Evolutionary conservation across 495 filamentous ascomycete species (phyloP).

Genomic region (Pyrenopolyporus hunteri): DNA sequence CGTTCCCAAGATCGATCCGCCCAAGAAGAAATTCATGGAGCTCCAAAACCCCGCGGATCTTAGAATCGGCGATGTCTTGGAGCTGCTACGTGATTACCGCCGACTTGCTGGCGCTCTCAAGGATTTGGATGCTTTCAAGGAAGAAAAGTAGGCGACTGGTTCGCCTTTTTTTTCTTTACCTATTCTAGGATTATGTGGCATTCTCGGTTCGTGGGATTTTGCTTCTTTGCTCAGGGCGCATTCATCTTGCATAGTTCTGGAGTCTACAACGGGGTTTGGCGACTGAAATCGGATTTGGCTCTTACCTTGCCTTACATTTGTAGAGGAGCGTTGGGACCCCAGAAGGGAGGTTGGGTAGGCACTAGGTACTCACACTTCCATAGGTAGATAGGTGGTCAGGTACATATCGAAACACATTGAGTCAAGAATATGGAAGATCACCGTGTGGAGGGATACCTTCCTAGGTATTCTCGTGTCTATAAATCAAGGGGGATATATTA

Average conservation of each 20-base stretch:
- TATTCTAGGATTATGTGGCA: not conserved
- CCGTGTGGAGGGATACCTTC: too few species aligned
- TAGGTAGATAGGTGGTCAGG: not conserved
- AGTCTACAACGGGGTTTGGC: slow-evolving; percentile 3
- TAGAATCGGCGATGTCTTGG: slow-evolving; percentile 78
- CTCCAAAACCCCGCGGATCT: slow-evolving; percentile 77
- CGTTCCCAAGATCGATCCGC: slow-evolving; percentile 66
- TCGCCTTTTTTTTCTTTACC: not conserved
- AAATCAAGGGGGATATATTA: not conserved
- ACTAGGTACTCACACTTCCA: too few species aligned
- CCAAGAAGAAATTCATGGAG: slow-evolving; percentile 82
- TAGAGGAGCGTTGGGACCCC: too few species aligned
- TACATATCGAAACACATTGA: not conserved
- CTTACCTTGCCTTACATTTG: not conserved
- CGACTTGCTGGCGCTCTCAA: slow-evolving; percentile 73
- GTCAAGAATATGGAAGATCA: too few species aligned
- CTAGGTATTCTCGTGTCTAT: slow-evolving; percentile 1
- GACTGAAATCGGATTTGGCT: not conserved
- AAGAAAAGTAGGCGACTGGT: slow-evolving; percentile 23
- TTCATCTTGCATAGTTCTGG: slow-evolving; percentile 27
- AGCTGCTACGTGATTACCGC: slow-evolving; percentile 86
- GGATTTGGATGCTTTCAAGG: slow-evolving; percentile 63
- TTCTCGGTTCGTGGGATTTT: not conserved
- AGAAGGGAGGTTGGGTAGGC: too few species aligned
- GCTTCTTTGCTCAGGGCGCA: slow-evolving; percentile 11